Evolutionary conservation across 371 early-diverging fungal genomes (phyloP).

Genomic region (Furculomyces boomerangus): DNA sequence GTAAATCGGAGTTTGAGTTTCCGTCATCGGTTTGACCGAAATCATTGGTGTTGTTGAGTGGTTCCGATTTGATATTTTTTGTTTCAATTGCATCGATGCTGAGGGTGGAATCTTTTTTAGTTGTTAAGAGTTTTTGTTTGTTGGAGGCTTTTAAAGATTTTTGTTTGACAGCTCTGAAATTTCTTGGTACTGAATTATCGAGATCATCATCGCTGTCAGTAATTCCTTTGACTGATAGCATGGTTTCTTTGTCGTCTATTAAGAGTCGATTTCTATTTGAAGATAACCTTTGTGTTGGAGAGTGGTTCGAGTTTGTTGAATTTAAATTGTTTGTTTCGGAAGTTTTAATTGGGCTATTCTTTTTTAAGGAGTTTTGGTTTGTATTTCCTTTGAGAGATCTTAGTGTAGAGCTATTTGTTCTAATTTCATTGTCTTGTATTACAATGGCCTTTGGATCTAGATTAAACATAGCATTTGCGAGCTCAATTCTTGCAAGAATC

Average conservation of each 20-base stretch:
- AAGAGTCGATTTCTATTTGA: neutral
- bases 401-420: constrained; percentile 12
- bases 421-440: constrained; percentile 18
- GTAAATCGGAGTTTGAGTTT: neutral
- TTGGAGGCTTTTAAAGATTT: too few species aligned
- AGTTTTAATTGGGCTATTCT: neutral
- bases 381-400: constrained; percentile 12
- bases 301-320: neutral
- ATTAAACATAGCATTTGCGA: constrained; percentile 19
- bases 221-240: neutral
- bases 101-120: too few species aligned
- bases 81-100: too few species aligned
- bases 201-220: neutral
- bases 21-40: too few species aligned
- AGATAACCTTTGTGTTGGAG: neutral
- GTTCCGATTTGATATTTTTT: too few species aligned
- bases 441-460: constrained; percentile 22
- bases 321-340: neutral
- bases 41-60: too few species aligned
- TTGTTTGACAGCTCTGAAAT: too few species aligned
- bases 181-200: too few species aligned
- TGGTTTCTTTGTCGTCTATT: constrained; percentile 2
- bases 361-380: neutral
- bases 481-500: constrained; percentile 5
- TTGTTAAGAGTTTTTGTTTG: too few species aligned